Evolutionary conservation across 805 yeast species (phyloP), one percentile per base, ranked within the genome.

Genomic region (Yamadazyma paraphyllophila): DNA sequence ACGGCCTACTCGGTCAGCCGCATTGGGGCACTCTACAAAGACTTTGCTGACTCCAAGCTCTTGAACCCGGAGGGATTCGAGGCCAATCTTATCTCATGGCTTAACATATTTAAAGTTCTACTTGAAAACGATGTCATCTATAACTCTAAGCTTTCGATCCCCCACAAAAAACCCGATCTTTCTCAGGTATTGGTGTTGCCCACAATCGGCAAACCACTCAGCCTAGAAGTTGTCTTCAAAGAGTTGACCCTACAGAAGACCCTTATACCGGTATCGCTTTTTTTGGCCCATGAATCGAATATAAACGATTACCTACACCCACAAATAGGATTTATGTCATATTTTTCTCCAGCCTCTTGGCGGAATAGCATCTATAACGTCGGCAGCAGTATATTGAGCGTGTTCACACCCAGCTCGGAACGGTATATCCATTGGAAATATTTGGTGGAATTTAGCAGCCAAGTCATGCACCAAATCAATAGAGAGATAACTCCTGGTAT

Each of bases 71-170:
- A 71, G 42, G 76, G 76, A 2, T 71, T 52, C 45, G 68, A 67
- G 8, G 76, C 76, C 20, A 71, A 71, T 44, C 48, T 70, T n/a
- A 52, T 54, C 1, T 74, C 76, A 2, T 71, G 76, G 76, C 20
- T 34, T 2, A 30, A 35, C 26, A 48, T 51, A 7, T 40, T 51
- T 16, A 31, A 44, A 34, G 27, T 31, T 4, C 40, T 68, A 20
- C 50, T 66, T 27, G 47, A 49, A 14, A 31, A 54, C 7, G 52
- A 49, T 11, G 30, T 34, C 11, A 24, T 57, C 12, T 39, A 40
- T 3, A 54, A 56, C 24, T 56, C 65, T 1, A 40, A 39, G 26
- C 32, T 62, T 27, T 52, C 61, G 1, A 36, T 51, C 7, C 51
- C 52, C 5, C 30, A 38, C 16, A 46, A 39, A 35, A 43, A 45